Evolutionary conservation across 192 early-diverging fungal species (phyloP), one percentile per base, ranked within the genome.

Genomic region (Chytriomyces sp.): DNA sequence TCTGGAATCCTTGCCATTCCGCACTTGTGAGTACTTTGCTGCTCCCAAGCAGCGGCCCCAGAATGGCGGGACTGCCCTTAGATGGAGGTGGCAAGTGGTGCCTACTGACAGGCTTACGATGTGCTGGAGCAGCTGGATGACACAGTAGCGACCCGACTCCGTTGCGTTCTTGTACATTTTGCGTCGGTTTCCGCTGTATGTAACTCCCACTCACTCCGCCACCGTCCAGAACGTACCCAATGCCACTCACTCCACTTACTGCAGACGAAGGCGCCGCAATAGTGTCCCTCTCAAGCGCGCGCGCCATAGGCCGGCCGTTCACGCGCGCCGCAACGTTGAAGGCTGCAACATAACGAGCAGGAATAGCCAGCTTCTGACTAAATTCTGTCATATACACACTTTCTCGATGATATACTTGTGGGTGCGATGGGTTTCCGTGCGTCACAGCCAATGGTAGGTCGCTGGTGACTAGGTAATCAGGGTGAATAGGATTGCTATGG

Each of bases 1-100:
- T 33, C 49, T 61, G 58, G 32, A 73, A 73, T 33, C 71, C 71
- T 26, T 73, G 71, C 71, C 71, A 73, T 12, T 73, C 71, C 5
- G 17, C 34, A 6, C 26, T 22, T 7, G 52, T 63, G 41, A 61
- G 37, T 12, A 63, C 58, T 26, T 54, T 54, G 4, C 61, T 54
- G 5, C 31, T 37, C 25, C 71, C 71, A 8, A 61, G 26, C 39
- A 73, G 38, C 4, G 71, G 71, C 10, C 71, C 71, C 60, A 73
- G 22, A 44, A 73, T 59, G 22, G 71, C 39, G 2, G 71, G 71
- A 8, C 49, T 33, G 8, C 59, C 71, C 30, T 61, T 54, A 5
- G 36, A 4, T 14, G 71, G 71, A 12, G 53, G 14, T 17, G 54
- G 37, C 37, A 59, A 26, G 25, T 6, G 12, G 49, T 17, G 59